Evolutionary conservation across 2,329 filamentous ascomycete species (phyloP).

Genomic region (Dryadomyces quercus-mongolicae): DNA sequence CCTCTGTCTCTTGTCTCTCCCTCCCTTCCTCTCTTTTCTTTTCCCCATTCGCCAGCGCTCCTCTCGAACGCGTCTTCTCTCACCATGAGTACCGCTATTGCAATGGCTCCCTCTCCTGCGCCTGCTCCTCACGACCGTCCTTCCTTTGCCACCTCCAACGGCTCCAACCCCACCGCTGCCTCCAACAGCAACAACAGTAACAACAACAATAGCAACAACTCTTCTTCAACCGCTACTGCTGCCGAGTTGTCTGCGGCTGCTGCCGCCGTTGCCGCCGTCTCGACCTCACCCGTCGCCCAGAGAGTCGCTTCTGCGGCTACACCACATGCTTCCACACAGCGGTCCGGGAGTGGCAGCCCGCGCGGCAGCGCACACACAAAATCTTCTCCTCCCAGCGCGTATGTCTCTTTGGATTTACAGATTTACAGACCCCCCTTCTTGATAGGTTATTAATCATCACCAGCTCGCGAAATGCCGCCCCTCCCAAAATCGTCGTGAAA

Average conservation of each 20-base stretch:
- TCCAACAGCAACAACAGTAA: too few species aligned
- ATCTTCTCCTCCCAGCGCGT: conserved; percentile 48
- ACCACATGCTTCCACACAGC: conserved; percentile 31
- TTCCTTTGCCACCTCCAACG: conserved; percentile 28
- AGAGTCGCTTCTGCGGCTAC: conserved; percentile 25
- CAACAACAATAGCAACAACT: too few species aligned
- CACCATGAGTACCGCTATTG: conserved; percentile 52
- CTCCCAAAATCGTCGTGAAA: conserved; percentile 83
- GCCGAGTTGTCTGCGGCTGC: conserved; percentile 30
- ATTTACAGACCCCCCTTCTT: neutral
- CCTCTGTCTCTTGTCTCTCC: neutral
- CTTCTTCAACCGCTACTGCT: conserved; percentile 12
- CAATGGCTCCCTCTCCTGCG: conserved; percentile 57
- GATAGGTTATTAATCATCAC: conserved; percentile 1
- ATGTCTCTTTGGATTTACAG: conserved; percentile 23
- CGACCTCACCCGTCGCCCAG: conserved; percentile 31
- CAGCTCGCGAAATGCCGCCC: conserved; percentile 41
- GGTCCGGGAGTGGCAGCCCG: conserved; percentile 43
- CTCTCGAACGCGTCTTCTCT: neutral
- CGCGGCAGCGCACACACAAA: conserved; percentile 30
- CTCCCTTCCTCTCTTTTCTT: conserved; percentile 5
- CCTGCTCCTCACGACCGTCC: conserved; percentile 54
- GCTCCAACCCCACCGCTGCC: neutral
- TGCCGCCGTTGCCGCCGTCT: conserved; percentile 20
- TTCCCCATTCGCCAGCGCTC: conserved; percentile 7